These are phyloP conservation scores for Fusarium sp. DNA, from an alignment of 2,329 filamentous ascomycete species.

Conservation along the genomic window DNA sequence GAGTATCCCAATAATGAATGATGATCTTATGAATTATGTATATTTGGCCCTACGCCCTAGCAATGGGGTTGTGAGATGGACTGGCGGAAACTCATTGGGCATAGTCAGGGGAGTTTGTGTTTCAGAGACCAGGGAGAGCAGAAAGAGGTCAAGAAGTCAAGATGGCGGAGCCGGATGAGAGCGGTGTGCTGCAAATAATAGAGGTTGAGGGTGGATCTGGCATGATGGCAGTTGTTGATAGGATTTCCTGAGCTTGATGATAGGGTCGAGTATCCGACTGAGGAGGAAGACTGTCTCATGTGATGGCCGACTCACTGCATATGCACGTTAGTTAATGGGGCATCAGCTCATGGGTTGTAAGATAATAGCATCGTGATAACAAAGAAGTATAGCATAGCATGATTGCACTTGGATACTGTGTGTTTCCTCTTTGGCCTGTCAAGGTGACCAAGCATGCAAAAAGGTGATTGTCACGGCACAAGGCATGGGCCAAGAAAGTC, in stretches of 20 bases:
- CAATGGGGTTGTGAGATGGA: conserved; percentile 21
- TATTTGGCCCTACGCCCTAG: conserved; percentile 19
- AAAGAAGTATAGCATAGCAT: conserved; percentile 9
- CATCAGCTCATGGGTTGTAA: conserved; percentile 19
- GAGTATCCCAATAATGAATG: conserved; percentile 59
- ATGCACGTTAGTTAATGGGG: conserved; percentile 1
- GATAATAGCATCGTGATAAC: conserved; percentile 2
- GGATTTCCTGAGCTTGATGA: background rate
- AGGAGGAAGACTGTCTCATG: conserved; percentile 6
- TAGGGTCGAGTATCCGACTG: conserved; percentile 6
- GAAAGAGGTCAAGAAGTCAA: background rate
- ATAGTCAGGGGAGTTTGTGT: conserved; percentile 26
- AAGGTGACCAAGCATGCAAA: background rate
- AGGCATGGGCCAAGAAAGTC: conserved; percentile 17
- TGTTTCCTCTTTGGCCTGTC: background rate
- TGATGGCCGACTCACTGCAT: conserved; percentile 10
- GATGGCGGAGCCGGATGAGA: conserved; percentile 14
- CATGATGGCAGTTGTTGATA: conserved; percentile 20
- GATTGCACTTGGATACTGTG: conserved; percentile 1
- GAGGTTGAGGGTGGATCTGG: conserved; percentile 11
- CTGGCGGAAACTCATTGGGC: conserved; percentile 17
- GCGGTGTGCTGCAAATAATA: conserved; percentile 21
- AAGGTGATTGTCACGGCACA: conserved; percentile 28
- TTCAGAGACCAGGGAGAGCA: conserved; percentile 18
- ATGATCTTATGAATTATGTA: conserved; percentile 47